phyloP scores from a whole-genome alignment of 805 yeast genomes.

The Yueomyces sp. region DNA sequence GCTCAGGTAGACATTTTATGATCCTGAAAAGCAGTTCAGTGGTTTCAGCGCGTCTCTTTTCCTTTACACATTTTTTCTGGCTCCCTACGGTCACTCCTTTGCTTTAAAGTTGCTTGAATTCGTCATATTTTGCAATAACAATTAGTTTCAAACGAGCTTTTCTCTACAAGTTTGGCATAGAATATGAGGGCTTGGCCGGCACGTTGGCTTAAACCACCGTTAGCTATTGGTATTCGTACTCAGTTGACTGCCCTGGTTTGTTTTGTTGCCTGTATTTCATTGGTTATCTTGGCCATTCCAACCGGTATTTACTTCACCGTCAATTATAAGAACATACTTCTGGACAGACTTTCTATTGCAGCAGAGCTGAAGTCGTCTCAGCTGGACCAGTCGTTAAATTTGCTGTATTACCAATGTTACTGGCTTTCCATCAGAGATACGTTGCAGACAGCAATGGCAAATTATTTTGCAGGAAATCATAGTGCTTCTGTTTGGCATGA shows the following conservation, averaged over 20 bases:
- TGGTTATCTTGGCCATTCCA: conserved; percentile 60
- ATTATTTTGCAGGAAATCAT: conserved; percentile 61
- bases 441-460: conserved; percentile 44
- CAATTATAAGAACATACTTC: conserved; percentile 47
- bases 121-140: too few species aligned
- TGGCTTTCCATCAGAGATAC: conserved; percentile 51
- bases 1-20: too few species aligned
- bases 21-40: too few species aligned
- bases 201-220: conserved; percentile 14
- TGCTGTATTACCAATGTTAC: conserved; percentile 52
- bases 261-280: conserved; percentile 53
- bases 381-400: conserved; percentile 51
- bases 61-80: too few species aligned
- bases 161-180: too few species aligned
- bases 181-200: too few species aligned
- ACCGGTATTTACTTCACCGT: conserved; percentile 62
- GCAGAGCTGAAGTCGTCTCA: conserved; percentile 76
- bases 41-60: too few species aligned
- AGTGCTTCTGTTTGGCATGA: conserved; percentile 34
- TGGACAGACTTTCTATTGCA: conserved; percentile 61
- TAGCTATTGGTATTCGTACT: conserved; percentile 55
- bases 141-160: too few species aligned
- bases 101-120: too few species aligned
- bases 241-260: conserved; percentile 64
- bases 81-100: too few species aligned